phyloP scores from a whole-genome alignment of 1,284 basidiomycete species.

The Moesziomyces parantarcticus region DNA sequence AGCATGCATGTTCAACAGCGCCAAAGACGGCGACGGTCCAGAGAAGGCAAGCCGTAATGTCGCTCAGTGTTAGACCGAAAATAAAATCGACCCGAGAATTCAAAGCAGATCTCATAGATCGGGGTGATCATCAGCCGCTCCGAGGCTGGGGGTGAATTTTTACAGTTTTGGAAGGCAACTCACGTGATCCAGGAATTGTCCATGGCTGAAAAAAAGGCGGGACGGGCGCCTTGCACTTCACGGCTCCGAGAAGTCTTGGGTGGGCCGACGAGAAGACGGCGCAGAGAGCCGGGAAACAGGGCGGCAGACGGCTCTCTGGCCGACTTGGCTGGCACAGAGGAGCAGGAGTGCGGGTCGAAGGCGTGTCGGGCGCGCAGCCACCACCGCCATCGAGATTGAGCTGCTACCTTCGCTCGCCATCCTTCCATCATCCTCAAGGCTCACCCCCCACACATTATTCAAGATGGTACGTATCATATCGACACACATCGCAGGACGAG shows the following conservation, averaged over 20 bases:
- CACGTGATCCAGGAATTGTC: neutral
- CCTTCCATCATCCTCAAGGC: constrained; percentile 55
- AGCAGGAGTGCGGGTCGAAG: neutral
- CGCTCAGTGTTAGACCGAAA: too few relatives aligned
- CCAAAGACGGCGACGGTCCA: too few relatives aligned
- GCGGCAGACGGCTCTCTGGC: neutral
- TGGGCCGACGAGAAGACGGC: neutral
- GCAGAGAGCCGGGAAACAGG: neutral
- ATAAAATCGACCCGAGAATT: too few relatives aligned
- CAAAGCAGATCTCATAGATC: too few relatives aligned
- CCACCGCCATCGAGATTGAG: constrained; percentile 25
- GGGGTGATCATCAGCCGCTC: too few relatives aligned
- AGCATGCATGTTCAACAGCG: too few relatives aligned
- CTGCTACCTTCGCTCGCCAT: constrained; percentile 29
- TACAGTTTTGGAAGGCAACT: neutral
- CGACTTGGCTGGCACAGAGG: neutral
- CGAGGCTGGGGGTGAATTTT: neutral
- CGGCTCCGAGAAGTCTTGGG: neutral
- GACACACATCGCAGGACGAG: constrained; percentile 16
- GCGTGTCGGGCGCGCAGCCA: constrained; percentile 6
- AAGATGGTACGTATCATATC: constrained; percentile 49
- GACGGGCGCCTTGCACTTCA: too few relatives aligned
- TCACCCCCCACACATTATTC: constrained; percentile 38
- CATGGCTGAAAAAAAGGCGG: too few relatives aligned
- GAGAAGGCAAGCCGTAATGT: accelerated